Evolutionary conservation across 2,329 filamentous ascomycete genomes (phyloP).

Genomic region (Claviceps sp.): DNA sequence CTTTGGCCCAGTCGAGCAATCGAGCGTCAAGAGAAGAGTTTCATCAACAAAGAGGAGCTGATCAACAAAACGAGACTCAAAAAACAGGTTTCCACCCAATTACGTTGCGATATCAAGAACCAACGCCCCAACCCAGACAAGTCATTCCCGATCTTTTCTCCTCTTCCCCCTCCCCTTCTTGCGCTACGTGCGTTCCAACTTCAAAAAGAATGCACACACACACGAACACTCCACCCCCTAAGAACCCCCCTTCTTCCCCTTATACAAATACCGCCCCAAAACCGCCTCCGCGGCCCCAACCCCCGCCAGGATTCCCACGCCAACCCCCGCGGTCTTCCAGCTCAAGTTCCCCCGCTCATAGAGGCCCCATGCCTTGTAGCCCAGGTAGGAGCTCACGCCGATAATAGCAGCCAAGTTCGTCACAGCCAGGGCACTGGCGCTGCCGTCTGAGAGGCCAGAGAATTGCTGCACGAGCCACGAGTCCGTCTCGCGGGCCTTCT

Average conservation of each 20-base stretch:
- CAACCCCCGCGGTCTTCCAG: slow-evolving; percentile 36
- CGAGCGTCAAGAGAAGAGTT: no score
- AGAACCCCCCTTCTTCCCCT: slow-evolving; percentile 19
- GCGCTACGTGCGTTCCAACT: no score
- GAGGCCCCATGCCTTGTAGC: slow-evolving; percentile 42
- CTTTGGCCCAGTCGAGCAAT: no score
- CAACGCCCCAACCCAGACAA: no score
- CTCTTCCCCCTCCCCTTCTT: no score
- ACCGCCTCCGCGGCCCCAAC: slow-evolving; percentile 37
- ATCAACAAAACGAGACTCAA: no score
- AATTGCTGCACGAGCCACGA: slow-evolving; percentile 36
- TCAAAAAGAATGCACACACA: no score
- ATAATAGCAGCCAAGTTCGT: slow-evolving; percentile 37
- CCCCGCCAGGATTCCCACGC: slow-evolving; percentile 34
- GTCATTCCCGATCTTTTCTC: no score
- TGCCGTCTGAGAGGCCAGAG: slow-evolving; percentile 30
- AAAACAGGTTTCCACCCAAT: no score
- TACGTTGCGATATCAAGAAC: no score
- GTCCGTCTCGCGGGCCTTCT: slow-evolving; percentile 28
- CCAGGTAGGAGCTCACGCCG: slow-evolving; percentile 38
- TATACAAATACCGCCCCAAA: slow-evolving; percentile 32
- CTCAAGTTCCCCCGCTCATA: slow-evolving; percentile 38
- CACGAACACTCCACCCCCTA: not conserved
- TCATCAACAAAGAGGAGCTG: no score
- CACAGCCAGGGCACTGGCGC: slow-evolving; percentile 28